Conservation (phyloP, 2,329 filamentous ascomycete species). For the Hypomyces perniciosus region DNA sequence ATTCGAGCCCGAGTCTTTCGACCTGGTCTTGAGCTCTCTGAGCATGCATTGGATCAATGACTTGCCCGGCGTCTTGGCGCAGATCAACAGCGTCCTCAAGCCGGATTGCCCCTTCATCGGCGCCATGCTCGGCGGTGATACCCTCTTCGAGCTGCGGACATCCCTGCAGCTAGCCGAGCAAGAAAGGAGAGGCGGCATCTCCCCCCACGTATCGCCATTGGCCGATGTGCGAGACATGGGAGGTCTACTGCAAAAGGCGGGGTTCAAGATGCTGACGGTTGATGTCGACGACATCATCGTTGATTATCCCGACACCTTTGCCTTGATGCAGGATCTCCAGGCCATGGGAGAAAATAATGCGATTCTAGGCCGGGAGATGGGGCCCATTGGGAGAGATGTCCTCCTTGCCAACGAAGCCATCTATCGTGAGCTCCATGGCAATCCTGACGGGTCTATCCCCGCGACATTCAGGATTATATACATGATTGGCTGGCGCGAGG, state of each 20-base stretch:
- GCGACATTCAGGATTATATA: slow-evolving; percentile 94
- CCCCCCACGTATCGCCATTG: slow-evolving; percentile 82
- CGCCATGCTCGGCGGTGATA: slow-evolving; percentile 95
- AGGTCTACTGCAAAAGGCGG: slow-evolving; percentile 75
- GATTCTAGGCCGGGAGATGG: slow-evolving; percentile 76
- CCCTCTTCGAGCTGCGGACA: slow-evolving; percentile 86
- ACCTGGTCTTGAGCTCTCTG: slow-evolving; percentile 82
- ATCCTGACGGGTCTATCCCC: slow-evolving; percentile 68
- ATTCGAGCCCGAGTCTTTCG: slow-evolving; percentile 71
- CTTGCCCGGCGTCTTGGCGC: slow-evolving; percentile 73
- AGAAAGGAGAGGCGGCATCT: slow-evolving; percentile 85
- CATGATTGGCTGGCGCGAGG: slow-evolving; percentile 98
- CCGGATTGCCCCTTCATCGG: slow-evolving; percentile 89
- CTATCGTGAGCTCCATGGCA: slow-evolving; percentile 80
- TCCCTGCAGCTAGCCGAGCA: slow-evolving; percentile 88
- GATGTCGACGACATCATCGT: slow-evolving; percentile 97
- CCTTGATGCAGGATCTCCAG: slow-evolving; percentile 89
- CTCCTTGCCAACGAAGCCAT: slow-evolving; percentile 83
- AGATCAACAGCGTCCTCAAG: slow-evolving; percentile 82
- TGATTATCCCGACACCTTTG: slow-evolving; percentile 84
- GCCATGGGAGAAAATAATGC: slow-evolving; percentile 96
- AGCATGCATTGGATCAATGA: slow-evolving; percentile 98
- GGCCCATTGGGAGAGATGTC: slow-evolving; percentile 72
- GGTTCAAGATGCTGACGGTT: slow-evolving; percentile 93
- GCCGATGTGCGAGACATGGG: slow-evolving; percentile 91